phyloP scores from a whole-genome alignment of 2,329 filamentous ascomycete species.

The Seiridium cupressi region DNA sequence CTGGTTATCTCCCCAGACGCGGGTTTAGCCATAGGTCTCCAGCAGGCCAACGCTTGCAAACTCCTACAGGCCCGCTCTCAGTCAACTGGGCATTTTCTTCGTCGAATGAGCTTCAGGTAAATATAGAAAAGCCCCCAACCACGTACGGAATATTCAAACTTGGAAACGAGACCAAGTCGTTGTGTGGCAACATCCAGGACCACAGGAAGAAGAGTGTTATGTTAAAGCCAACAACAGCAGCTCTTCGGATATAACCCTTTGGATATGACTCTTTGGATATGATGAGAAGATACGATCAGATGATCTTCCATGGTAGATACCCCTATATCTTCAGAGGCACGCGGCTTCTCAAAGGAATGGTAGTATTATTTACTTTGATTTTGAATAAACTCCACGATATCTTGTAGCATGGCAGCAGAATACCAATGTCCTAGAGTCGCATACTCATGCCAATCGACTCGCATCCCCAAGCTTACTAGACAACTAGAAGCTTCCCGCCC shows the following conservation, averaged over 20 bases:
- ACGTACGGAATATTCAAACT: constrained; percentile 12
- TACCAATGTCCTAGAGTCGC: no score
- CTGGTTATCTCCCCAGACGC: constrained; percentile 23
- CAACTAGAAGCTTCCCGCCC: no score
- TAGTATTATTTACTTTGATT: no score
- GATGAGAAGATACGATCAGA: not conserved
- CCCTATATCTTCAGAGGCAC: no score
- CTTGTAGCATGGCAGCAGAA: not conserved
- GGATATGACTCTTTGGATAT: not conserved
- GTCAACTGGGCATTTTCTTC: constrained; percentile 17
- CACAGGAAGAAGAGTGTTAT: not conserved
- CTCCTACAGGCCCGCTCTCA: constrained; percentile 22
- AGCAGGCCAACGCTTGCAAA: constrained; percentile 21
- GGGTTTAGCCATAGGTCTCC: constrained; percentile 24
- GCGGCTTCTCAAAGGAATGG: no score
- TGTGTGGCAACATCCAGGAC: constrained; percentile 10
- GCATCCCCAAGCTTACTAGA: no score
- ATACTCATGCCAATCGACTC: no score
- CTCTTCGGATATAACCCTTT: no score
- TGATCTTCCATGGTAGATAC: not conserved
- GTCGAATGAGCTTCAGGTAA: constrained; percentile 4
- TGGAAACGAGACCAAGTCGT: constrained; percentile 1
- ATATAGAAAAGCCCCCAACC: constrained; percentile 11
- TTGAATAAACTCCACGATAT: no score
- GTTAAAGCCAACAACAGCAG: no score